phyloP scores from a whole-genome alignment of 2,329 filamentous ascomycete genomes.

The Microdochium paspali region DNA sequence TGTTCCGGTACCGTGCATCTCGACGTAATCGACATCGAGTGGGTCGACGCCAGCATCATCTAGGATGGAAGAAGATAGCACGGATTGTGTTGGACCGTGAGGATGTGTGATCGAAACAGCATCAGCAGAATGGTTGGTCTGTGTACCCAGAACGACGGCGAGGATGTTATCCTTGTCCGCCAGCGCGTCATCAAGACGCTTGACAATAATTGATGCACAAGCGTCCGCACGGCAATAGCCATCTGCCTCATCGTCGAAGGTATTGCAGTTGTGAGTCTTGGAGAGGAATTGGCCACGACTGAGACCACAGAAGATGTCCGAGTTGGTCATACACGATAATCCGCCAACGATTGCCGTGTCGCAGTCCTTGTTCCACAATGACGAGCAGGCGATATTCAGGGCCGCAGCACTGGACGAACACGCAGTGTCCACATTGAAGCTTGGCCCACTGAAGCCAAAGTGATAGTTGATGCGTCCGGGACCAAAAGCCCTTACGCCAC shows the following conservation, averaged over 20 bases:
- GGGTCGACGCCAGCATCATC: slow-evolving; percentile 67
- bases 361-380: slow-evolving; percentile 66
- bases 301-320: slow-evolving; percentile 69
- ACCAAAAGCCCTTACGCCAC: slow-evolving; percentile 38
- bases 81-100: slow-evolving; percentile 66
- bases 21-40: slow-evolving; percentile 70
- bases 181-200: slow-evolving; percentile 69
- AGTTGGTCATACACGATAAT: slow-evolving; percentile 69
- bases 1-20: slow-evolving; percentile 85
- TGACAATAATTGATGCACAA: slow-evolving; percentile 66
- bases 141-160: slow-evolving; percentile 65
- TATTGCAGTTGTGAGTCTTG: slow-evolving; percentile 67
- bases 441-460: slow-evolving; percentile 28
- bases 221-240: slow-evolving; percentile 77
- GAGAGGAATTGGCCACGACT: slow-evolving; percentile 72
- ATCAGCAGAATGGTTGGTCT: slow-evolving; percentile 75
- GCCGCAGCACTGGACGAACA: slow-evolving; percentile 28
- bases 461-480: slow-evolving; percentile 38
- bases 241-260: slow-evolving; percentile 71
- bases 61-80: slow-evolving; percentile 61
- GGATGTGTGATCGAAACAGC: slow-evolving; percentile 79
- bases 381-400: slow-evolving; percentile 46
- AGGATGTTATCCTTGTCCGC: slow-evolving; percentile 68
- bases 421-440: slow-evolving; percentile 28
- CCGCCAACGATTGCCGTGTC: slow-evolving; percentile 77